phyloP scores from a whole-genome alignment of 495 filamentous ascomycete species.

The Hyaloscypha finlandica region DNA sequence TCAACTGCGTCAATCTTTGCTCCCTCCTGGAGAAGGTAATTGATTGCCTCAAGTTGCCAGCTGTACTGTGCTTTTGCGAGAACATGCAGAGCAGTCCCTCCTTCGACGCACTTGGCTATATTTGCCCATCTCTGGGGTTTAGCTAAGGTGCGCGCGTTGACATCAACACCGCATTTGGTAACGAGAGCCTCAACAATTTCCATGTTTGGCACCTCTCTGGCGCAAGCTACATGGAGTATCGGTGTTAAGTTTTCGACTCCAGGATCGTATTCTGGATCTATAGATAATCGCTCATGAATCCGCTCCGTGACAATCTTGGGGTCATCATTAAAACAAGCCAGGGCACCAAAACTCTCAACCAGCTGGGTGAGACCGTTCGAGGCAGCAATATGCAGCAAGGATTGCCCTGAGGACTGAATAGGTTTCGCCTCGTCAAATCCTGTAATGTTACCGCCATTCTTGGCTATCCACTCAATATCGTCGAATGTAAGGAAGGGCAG shows the following conservation, averaged over 20 bases:
- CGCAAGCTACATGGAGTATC: slow-evolving; percentile 16
- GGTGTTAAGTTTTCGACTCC: slow-evolving; percentile 4
- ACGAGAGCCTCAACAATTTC: slow-evolving; percentile 45
- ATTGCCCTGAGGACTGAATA: background rate
- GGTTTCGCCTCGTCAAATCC: background rate
- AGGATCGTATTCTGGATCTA: slow-evolving; percentile 7
- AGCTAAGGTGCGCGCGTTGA: slow-evolving; percentile 28
- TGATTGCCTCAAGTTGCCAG: slow-evolving; percentile 49
- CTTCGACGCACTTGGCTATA: slow-evolving; percentile 11
- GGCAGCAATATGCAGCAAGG: slow-evolving; percentile 11
- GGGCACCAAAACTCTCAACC: slow-evolving; percentile 1
- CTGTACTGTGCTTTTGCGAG: slow-evolving; percentile 41
- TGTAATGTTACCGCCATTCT: slow-evolving; percentile 15
- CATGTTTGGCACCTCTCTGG: slow-evolving; percentile 43
- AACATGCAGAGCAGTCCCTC: slow-evolving; percentile 40
- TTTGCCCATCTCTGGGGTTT: background rate
- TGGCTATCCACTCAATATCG: slow-evolving; percentile 13
- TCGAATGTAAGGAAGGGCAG: background rate
- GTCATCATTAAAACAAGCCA: slow-evolving; percentile 16
- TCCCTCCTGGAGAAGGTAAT: slow-evolving; percentile 44
- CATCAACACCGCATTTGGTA: slow-evolving; percentile 41
- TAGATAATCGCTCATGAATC: slow-evolving; percentile 24
- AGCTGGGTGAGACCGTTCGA: slow-evolving; percentile 18
- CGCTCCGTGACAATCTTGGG: slow-evolving; percentile 8
- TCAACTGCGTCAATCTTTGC: slow-evolving; percentile 42